Evolutionary conservation across 805 yeast species (phyloP), one percentile per base, ranked within the genome.

Genomic region (Wickerhamomyces subpelliculosus): DNA sequence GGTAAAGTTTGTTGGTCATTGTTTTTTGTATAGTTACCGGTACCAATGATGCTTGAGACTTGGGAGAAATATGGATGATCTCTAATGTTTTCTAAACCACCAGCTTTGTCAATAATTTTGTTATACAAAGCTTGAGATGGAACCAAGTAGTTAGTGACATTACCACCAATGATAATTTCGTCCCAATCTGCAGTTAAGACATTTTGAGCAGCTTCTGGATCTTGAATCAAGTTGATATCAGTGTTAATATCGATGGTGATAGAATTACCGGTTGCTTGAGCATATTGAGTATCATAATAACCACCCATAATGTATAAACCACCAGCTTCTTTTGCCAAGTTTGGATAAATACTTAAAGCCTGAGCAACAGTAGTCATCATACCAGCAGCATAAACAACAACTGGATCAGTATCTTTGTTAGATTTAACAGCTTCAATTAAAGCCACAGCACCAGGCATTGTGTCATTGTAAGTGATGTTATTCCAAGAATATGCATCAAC

Each of bases 141-240:
- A 32, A 54, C 61, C 31, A 64, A 41, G 46, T 60, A 58, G 50
- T 64, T 65, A 27, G 71, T 65, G 36, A 64, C 67, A 43, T 67
- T 65, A 23, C 65, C 68, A 36, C 69, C 71, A 41, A 67, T 60
- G 39, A 51, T 51, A 11, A 65, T 37, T 22, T 63, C 59, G 18
- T 55, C 57, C 70, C 70, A 66, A 20, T 58, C 57, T 8, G 68
- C 65, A 26, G 68, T 58, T 32, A 66, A 43, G n/a, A 58, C 66
- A 10, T 62, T 64, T 47, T 65, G 68, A 25, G 72, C 70, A 14
- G 67, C 71, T 49, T 66, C 72, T 12, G 72, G 70, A 45, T 66
- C 72, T 44, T 61, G 63, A 41, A 65, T 64, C 36, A 65, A 48
- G 51, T 67, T 65, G 51, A 67, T 63, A 44, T 67, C 71, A 27